Evolutionary conservation across 116 monocot genomes (phyloP).

Genomic region (Papilionanthe hybrid): DNA sequence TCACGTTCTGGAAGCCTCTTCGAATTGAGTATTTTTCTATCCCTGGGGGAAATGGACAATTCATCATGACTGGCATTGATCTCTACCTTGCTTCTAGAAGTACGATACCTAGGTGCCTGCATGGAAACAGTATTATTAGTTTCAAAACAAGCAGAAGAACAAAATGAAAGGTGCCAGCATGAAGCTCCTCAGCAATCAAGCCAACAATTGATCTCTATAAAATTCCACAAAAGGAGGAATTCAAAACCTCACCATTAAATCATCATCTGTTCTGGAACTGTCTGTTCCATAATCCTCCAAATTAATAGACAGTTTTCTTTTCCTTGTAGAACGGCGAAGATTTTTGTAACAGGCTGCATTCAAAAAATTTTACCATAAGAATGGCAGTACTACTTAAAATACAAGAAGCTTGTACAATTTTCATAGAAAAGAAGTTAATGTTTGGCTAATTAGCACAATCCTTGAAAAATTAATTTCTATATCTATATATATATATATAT

Average conservation of each 20-base stretch:
- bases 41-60: slow-evolving; percentile 29
- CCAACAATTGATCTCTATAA: slow-evolving; percentile 37
- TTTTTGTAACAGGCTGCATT: slow-evolving; percentile 62
- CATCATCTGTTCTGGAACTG: slow-evolving; percentile 83
- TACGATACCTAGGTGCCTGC: slow-evolving; percentile 62
- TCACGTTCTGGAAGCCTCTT: slow-evolving; percentile 41
- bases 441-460: background rate
- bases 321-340: slow-evolving; percentile 90
- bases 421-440: background rate
- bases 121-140: slow-evolving; percentile 5
- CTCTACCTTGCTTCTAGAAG: slow-evolving; percentile 59
- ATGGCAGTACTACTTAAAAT: slow-evolving; percentile 1
- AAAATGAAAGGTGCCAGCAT: background rate
- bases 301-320: slow-evolving; percentile 80
- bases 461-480: background rate
- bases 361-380: slow-evolving; percentile 7
- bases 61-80: slow-evolving; percentile 58
- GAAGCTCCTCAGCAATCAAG: slow-evolving; percentile 4
- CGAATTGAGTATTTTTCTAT: slow-evolving; percentile 33
- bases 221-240: slow-evolving; percentile 38
- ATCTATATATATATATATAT: too few relatives aligned
- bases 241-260: slow-evolving; percentile 85
- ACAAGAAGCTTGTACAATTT: slow-evolving; percentile 4
- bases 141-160: background rate
- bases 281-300: slow-evolving; percentile 81